Percentiles rank a stretch among this genome's conserved stretches.
Conservation (phyloP, 202 grass and related monocot genomes). For the Alloteropsis angusta region DNA sequence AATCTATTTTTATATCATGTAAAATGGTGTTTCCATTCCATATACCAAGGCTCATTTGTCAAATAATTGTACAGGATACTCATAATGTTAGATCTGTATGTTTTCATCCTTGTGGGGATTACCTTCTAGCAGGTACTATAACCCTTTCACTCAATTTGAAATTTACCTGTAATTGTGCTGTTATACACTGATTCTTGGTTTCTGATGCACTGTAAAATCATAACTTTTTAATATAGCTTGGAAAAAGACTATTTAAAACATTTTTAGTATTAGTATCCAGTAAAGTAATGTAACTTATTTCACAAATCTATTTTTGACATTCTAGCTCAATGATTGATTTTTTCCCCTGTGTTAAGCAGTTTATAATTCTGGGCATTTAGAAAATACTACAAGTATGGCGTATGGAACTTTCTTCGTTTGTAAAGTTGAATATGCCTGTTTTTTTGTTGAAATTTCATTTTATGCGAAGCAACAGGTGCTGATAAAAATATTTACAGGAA, state of each 20-base stretch:
- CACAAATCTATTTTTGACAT: not conserved
- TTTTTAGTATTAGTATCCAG: not conserved
- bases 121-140: slow-evolving; percentile 71
- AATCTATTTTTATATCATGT: slow-evolving; percentile 18
- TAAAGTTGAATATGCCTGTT: not conserved
- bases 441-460: not conserved
- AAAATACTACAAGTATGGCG: not conserved
- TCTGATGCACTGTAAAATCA: not conserved
- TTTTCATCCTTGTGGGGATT: slow-evolving; percentile 97
- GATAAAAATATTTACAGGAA: slow-evolving; percentile 46
- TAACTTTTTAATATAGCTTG: not conserved
- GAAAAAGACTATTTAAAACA: not conserved
- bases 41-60: not conserved
- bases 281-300: not conserved
- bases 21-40: not conserved
- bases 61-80: slow-evolving; percentile 59
- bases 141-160: slow-evolving; percentile 14
- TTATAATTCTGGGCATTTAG: not conserved
- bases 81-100: slow-evolving; percentile 97
- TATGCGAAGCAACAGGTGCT: not conserved
- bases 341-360: not conserved
- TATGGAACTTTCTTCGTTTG: not conserved
- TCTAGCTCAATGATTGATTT: not conserved
- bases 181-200: slow-evolving; percentile 7
- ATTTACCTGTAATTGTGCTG: not conserved